Evolutionary conservation across 305 asterid species (phyloP), one percentile per base, ranked within the genome.

Genomic region (Fraxinus greggii): DNA sequence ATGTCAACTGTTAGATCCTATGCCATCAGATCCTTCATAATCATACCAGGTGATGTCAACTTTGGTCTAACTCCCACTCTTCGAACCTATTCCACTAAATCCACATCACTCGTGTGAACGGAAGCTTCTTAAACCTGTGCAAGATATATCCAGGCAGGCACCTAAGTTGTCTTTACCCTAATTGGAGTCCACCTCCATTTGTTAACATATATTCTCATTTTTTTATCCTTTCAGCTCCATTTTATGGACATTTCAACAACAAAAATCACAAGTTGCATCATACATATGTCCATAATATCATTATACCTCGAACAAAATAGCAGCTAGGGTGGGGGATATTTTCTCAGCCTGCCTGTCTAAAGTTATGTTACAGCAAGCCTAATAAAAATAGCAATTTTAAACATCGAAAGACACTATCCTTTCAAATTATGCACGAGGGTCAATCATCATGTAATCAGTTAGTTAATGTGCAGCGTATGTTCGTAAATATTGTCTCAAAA

Each of bases 401-500:
- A 78, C 45, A 79, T 77, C 28, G 73, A 48, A 67, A 40, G 45
- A 8, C 15, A 17, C 38, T 61, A 23, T 21, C 23, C 36, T 45
- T 51, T 31, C 51, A 15, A 78, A 23, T 76, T 59, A 42, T 81
- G 79, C 3, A 76, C 77, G 28, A 35, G 26, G 6, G 79, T 56
- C 72, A 10, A 17, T 5, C 28, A 61, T 59, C 73, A 75, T 26
- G 75, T n/a, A 51, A 77, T 79, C 70, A 48, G 19, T 31, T 33
- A 75, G 78, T 32, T 74, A 54, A 65, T 76, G 81, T 36, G 13
- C 70, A 32, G 67, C 59, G 79, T 35, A 26, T 3, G 1, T 3
- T 29, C 6, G 70, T 75, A 83, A 36, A 7, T 51, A 65, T 70
- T 70, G 77, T 73, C 73, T 29, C 84, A 42, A 75, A 38, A 81